Evolutionary conservation across 1,284 basidiomycete species (phyloP).

Genomic region (Meripilus lineatus): DNA sequence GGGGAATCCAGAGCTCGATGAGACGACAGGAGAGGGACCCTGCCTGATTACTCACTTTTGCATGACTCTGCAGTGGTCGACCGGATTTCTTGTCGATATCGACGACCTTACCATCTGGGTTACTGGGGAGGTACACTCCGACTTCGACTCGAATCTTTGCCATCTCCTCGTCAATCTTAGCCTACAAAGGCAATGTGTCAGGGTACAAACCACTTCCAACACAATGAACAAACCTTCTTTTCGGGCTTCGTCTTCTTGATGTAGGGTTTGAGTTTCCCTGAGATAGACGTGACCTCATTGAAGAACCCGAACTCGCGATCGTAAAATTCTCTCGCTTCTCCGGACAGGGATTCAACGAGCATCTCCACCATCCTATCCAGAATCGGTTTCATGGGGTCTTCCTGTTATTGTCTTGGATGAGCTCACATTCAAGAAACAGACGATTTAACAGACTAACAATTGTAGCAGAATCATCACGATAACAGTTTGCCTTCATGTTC

Average conservation of each 20-base stretch:
- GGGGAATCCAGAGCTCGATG: background rate
- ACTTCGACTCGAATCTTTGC: constrained; percentile 89
- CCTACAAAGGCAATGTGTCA: constrained; percentile 41
- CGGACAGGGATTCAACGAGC: constrained; percentile 84
- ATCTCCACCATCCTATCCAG: constrained; percentile 85
- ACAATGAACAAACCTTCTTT: constrained; percentile 71
- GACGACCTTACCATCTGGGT: constrained; percentile 94
- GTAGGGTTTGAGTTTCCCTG: constrained; percentile 94
- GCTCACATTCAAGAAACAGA: background rate
- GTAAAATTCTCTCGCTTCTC: constrained; percentile 90
- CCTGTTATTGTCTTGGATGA: constrained; percentile 36
- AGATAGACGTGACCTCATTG: constrained; percentile 94
- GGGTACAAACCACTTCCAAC: background rate
- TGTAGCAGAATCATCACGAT: constrained; percentile 85
- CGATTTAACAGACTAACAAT: constrained; percentile 47
- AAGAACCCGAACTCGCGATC: constrained; percentile 97
- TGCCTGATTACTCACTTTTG: constrained; percentile 61
- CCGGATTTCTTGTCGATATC: constrained; percentile 98
- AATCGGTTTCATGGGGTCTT: constrained; percentile 92
- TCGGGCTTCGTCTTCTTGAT: constrained; percentile 96
- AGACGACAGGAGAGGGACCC: background rate
- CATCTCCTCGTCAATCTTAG: constrained; percentile 99
- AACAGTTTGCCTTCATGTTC: constrained; percentile 99
- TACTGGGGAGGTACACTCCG: constrained; percentile 96
- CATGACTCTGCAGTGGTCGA: constrained; percentile 93